These are phyloP conservation scores for Coemansia sp. DNA, from an alignment of 192 early-diverging fungal species.

Conservation along the genomic window DNA sequence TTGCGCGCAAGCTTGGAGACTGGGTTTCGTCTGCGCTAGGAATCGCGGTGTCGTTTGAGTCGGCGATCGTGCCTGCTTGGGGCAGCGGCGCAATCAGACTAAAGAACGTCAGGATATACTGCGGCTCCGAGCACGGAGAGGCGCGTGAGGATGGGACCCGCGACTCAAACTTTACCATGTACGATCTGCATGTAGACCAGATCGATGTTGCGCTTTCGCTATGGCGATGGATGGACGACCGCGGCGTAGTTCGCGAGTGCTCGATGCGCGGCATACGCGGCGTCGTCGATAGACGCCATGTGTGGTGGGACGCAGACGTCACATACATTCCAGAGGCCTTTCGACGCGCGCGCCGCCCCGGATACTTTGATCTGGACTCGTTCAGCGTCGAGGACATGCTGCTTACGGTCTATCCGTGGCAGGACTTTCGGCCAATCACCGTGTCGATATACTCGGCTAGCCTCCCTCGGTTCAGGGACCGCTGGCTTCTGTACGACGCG, in stretches of 20 bases:
- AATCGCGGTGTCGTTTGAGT: conserved; percentile 80
- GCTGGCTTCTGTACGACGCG: conserved; percentile 90
- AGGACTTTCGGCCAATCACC: conserved; percentile 81
- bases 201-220: conserved; percentile 82
- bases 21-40: conserved; percentile 80
- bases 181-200: conserved; percentile 74
- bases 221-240: conserved; percentile 87
- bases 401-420: conserved; percentile 71
- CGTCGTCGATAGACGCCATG: conserved; percentile 75
- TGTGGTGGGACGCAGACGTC: conserved; percentile 69
- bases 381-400: conserved; percentile 84
- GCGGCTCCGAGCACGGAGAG: conserved; percentile 49
- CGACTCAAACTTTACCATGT: conserved; percentile 84
- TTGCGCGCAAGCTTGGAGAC: conserved; percentile 71
- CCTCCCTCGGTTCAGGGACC: conserved; percentile 78
- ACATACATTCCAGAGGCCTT: conserved; percentile 60
- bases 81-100: conserved; percentile 80
- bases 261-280: conserved; percentile 86
- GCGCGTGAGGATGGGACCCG: conserved; percentile 21
- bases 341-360: conserved; percentile 62
- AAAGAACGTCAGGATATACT: conserved; percentile 71
- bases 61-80: conserved; percentile 92
- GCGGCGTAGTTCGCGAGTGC: conserved; percentile 76
- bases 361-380: conserved; percentile 80
- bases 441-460: conserved; percentile 84